phyloP scores from a whole-genome alignment of 768 basidiomycete species.

The Pleurotus salmoneostramineus region DNA sequence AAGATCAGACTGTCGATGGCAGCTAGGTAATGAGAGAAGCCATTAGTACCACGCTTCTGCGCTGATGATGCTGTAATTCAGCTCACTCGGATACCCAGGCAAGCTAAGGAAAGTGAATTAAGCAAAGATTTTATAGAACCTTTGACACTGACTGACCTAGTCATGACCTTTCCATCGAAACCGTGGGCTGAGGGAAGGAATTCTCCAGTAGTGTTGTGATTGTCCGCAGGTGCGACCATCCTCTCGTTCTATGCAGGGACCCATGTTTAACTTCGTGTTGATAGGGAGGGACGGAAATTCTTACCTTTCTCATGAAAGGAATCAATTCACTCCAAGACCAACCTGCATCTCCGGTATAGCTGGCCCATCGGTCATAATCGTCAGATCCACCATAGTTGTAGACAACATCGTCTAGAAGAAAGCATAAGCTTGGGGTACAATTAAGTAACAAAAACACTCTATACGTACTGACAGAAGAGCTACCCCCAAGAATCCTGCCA shows the following conservation, averaged over 20 bases:
- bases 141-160: slow-evolving; percentile 13
- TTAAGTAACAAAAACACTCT: too few relatives aligned
- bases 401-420: slow-evolving; percentile 15
- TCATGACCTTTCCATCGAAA: slow-evolving; percentile 22
- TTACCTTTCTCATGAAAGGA: slow-evolving; percentile 24
- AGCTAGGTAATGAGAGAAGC: slow-evolving; percentile 8
- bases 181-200: slow-evolving; percentile 33
- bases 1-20: slow-evolving; percentile 29
- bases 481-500: slow-evolving; percentile 19
- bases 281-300: not conserved
- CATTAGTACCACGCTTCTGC: not conserved
- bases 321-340: slow-evolving; percentile 34
- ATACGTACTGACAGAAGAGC: slow-evolving; percentile 24
- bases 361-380: slow-evolving; percentile 30
- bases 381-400: slow-evolving; percentile 27
- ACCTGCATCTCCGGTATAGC: slow-evolving; percentile 27
- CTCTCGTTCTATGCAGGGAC: slow-evolving; percentile 28
- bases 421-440: not conserved
- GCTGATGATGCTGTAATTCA: not conserved
- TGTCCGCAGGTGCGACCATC: slow-evolving; percentile 30
- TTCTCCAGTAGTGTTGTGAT: slow-evolving; percentile 31
- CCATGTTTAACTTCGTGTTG: not conserved
- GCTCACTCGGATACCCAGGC: slow-evolving; percentile 15
- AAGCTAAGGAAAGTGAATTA: slow-evolving; percentile 13
- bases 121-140: not conserved